Conservation (phyloP, 352 stramenopile genomes). For the Globisporangium heterothallicum region DNA sequence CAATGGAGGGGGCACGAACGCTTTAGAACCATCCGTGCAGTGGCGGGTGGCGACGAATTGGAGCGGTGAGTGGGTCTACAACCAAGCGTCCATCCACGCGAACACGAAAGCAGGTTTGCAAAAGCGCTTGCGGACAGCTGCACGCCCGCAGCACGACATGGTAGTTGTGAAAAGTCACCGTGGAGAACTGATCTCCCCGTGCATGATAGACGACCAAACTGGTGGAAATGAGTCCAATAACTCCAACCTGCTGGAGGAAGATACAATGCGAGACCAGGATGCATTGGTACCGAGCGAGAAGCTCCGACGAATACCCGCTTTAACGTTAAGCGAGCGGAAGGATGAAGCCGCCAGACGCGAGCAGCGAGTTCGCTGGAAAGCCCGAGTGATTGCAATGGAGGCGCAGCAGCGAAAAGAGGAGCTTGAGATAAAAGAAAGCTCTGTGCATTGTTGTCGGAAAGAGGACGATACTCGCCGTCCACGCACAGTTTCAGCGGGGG, state of each 20-base stretch:
- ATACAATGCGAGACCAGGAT: neutral
- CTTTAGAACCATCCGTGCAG: constrained; percentile 20
- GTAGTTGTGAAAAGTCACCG: constrained; percentile 45
- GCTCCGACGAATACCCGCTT: constrained; percentile 6
- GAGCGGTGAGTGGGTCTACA: constrained; percentile 61
- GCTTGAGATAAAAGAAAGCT: neutral
- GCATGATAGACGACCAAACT: constrained; percentile 2
- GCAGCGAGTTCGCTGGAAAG: constrained; percentile 36
- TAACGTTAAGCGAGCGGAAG: constrained; percentile 24
- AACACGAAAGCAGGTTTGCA: constrained; percentile 31
- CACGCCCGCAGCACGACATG: constrained; percentile 17
- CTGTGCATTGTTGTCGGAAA: neutral
- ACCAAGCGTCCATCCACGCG: constrained; percentile 26
- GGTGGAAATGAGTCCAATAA: neutral
- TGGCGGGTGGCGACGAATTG: constrained; percentile 53
- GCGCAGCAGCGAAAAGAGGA: constrained; percentile 30
- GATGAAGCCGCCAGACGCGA: constrained; percentile 14
- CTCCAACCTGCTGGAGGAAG: neutral
- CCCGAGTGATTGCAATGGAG: constrained; percentile 56
- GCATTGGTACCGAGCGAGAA: neutral
- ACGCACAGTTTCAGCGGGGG: neutral
- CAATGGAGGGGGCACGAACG: constrained; percentile 20
- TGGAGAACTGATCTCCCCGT: constrained; percentile 40
- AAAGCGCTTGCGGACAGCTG: constrained; percentile 33
- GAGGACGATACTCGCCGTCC: neutral